These are phyloP conservation scores for Bifiguratus adelaidae DNA, from an alignment of 192 early-diverging fungal genomes.

Conservation along the genomic window DNA sequence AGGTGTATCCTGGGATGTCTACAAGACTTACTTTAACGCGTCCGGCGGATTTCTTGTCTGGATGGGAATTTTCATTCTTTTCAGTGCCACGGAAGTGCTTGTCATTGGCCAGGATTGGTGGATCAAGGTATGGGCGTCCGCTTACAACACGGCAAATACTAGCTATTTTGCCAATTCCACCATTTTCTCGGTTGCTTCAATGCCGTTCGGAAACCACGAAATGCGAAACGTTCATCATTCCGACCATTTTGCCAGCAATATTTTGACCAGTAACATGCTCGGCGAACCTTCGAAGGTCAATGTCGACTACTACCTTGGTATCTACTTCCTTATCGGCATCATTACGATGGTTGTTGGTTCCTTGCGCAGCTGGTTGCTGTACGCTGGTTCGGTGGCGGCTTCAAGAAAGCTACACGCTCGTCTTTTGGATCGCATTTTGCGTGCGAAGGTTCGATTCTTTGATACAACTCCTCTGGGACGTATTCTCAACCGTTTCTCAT, in stretches of 20 bases:
- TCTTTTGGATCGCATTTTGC: constrained; percentile 43
- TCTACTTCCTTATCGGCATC: constrained; percentile 48
- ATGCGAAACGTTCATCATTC: too few species aligned
- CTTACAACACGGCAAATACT: constrained; percentile 4
- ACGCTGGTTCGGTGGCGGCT: constrained; percentile 39
- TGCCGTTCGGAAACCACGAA: not conserved
- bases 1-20: constrained; percentile 61
- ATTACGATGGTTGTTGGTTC: constrained; percentile 21
- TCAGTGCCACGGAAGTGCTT: constrained; percentile 23
- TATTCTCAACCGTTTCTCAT: constrained; percentile 80
- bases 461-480: constrained; percentile 84
- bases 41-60: constrained; percentile 58
- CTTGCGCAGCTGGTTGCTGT: constrained; percentile 26
- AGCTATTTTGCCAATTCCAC: not conserved
- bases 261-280: not conserved
- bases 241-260: not conserved
- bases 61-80: constrained; percentile 35
- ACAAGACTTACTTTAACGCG: constrained; percentile 63
- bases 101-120: constrained; percentile 48
- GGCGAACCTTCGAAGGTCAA: constrained; percentile 12
- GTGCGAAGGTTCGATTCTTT: constrained; percentile 77
- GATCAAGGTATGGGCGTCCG: constrained; percentile 50
- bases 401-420: constrained; percentile 42
- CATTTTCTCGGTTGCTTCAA: not conserved
- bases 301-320: constrained; percentile 47